Evolutionary conservation across 176 grass and related monocot genomes (phyloP).

Genomic region (Raddia guianensis): DNA sequence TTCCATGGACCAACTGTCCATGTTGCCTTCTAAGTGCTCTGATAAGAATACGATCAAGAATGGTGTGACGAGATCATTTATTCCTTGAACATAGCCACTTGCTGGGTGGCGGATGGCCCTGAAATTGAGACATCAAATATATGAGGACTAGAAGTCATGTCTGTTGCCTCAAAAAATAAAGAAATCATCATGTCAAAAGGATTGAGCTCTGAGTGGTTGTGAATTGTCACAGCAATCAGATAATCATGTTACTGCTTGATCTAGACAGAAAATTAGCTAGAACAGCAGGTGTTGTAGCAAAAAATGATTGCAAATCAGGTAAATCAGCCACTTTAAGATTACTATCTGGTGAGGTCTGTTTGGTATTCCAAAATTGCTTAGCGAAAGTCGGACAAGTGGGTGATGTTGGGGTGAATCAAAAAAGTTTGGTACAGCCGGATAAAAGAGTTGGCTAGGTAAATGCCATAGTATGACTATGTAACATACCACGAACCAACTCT

Average conservation of each 20-base stretch:
- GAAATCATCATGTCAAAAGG: not conserved
- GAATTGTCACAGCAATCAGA: not conserved
- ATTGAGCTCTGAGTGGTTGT: not conserved
- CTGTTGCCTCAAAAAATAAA: not conserved
- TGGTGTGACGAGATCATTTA: constrained; percentile 94
- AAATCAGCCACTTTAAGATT: too few relatives aligned
- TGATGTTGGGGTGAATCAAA: too few relatives aligned
- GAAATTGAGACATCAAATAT: constrained; percentile 12
- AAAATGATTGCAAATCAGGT: too few relatives aligned
- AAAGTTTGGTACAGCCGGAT: too few relatives aligned
- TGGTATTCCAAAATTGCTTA: too few relatives aligned
- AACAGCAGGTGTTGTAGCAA: too few relatives aligned
- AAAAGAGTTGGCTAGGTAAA: too few relatives aligned
- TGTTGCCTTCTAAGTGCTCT: constrained; percentile 81
- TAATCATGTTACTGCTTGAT: not conserved
- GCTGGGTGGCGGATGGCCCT: constrained; percentile 97
- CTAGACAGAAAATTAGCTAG: not conserved
- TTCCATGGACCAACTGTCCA: constrained; percentile 84
- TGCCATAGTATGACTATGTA: not conserved
- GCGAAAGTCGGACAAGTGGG: too few relatives aligned
- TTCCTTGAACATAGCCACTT: constrained; percentile 98
- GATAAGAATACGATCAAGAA: constrained; percentile 94
- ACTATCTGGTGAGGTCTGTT: too few relatives aligned
- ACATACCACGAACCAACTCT: not conserved
- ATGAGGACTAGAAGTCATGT: not conserved